Percentiles rank a stretch among this genome's conserved stretches.
Evolutionary conservation across 495 filamentous ascomycete species (phyloP).

Genomic region (Aspergillus heteromorphus): DNA sequence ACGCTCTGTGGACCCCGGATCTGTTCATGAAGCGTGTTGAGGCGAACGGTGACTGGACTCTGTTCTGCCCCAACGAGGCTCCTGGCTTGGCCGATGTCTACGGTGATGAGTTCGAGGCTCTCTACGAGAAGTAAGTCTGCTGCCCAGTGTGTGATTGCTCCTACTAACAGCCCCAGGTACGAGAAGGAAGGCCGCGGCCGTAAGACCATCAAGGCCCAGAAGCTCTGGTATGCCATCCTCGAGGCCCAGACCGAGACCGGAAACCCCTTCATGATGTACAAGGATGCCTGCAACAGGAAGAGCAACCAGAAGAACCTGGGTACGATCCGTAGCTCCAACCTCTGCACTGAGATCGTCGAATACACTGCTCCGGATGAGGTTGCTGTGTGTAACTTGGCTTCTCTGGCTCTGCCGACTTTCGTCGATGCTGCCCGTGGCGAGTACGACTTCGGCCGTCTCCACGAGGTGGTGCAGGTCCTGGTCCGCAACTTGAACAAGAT

Average conservation of each 20-base stretch:
- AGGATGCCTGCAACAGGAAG: slow-evolving; percentile 96
- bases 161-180: slow-evolving; percentile 45
- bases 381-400: slow-evolving; percentile 96
- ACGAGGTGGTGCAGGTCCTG: slow-evolving; percentile 85
- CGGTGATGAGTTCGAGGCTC: slow-evolving; percentile 91
- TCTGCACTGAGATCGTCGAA: slow-evolving; percentile 97
- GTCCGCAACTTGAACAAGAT: slow-evolving; percentile 94
- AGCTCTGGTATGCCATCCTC: slow-evolving; percentile 97
- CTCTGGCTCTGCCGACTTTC: slow-evolving; percentile 82
- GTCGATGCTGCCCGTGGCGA: slow-evolving; percentile 74
- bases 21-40: slow-evolving; percentile 99
- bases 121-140: slow-evolving; percentile 65
- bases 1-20: slow-evolving; percentile 96
- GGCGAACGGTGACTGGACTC: slow-evolving; percentile 89
- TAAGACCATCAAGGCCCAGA: slow-evolving; percentile 90
- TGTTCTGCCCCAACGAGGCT: slow-evolving; percentile 96
- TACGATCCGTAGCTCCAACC: slow-evolving; percentile 95
- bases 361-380: slow-evolving; percentile 97
- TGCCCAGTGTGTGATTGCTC: neutral
- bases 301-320: slow-evolving; percentile 99
- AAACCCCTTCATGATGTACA: slow-evolving; percentile 99
- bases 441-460: slow-evolving; percentile 93
- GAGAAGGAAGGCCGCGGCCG: slow-evolving; percentile 86
- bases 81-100: slow-evolving; percentile 94
- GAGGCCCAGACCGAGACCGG: slow-evolving; percentile 98